These are phyloP conservation scores for Trametes cubensis DNA, from an alignment of 768 basidiomycete genomes.

Conservation along the genomic window DNA sequence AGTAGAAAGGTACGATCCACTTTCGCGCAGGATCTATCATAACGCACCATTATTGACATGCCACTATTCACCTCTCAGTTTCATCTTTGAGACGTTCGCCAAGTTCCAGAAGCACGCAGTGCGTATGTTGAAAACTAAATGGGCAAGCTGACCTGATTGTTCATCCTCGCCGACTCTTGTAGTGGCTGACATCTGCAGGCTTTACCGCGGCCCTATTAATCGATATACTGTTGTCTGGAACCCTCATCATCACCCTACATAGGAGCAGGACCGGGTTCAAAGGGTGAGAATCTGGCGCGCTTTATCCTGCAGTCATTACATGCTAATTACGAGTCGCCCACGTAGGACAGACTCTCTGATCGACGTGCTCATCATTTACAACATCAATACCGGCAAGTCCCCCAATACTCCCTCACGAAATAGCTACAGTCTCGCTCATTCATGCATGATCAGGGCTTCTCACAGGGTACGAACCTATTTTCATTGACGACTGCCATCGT, in stretches of 20 bases:
- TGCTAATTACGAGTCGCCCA: too few relatives aligned
- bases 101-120: background rate
- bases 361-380: conserved; percentile 7
- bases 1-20: too few relatives aligned
- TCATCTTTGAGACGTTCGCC: too few relatives aligned
- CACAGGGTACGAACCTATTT: conserved; percentile 7
- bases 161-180: background rate
- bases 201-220: background rate
- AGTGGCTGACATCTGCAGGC: background rate
- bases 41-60: too few relatives aligned
- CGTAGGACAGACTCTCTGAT: conserved; percentile 6
- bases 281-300: too few relatives aligned
- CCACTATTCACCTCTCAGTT: too few relatives aligned
- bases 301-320: too few relatives aligned
- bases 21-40: too few relatives aligned
- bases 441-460: background rate
- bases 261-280: conserved; percentile 1
- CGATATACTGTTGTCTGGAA: conserved; percentile 7
- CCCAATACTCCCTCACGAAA: too few relatives aligned
- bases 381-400: conserved; percentile 9
- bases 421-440: too few relatives aligned
- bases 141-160: too few relatives aligned
- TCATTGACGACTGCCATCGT: too few relatives aligned
- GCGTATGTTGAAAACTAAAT: background rate
- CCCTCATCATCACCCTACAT: conserved; percentile 2